Base-by-base conservation (phyloP, 108 stramenopile species). In the Cylindrotheca fusiformis region DNA sequence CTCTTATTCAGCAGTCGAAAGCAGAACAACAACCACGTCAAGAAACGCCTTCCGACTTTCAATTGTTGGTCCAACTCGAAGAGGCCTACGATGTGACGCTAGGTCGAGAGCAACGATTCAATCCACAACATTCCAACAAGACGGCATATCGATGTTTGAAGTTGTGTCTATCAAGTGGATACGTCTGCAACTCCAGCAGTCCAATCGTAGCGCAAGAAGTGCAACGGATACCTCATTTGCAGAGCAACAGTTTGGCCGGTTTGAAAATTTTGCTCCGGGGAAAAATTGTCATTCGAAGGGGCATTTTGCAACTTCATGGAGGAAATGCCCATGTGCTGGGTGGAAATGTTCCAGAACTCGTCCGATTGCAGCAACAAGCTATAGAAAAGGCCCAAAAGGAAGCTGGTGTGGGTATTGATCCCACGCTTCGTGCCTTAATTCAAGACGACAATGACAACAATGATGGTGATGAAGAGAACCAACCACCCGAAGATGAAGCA, bases 401-500 rank as follows among this genome's bases (percentile, higher is more conserved):
- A 45, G 67, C 55, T 12, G 90, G 90, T 8, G 70, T 87, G 24
- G 90, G 90, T 29, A 74, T 88, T 3, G 90, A 92, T 81, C 74
- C 90, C 24, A 92, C 90, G 1, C 71, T 88, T 20, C 83, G 82
- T 31, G 90, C 90, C 17, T 67, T 92, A 56, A 71, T 41, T 6
- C 36, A 6, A 6, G 36, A 41, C 14, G 36, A 41, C 10, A 79
- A 76, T 71, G 27, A 18, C 1, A 14, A n/a, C 24, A 60, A 67
- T 32, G 63, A 8, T 22, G 60, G 48, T 26, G 60, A 74, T 28
- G 68, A 68, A 14, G 60, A 70, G 24, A 57, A 57, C 17, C 45
- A 51, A 21, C 20, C 24, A 48, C 41, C 52, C 41, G 46, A 60
- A 28, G 69, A 53, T 56, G 68, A 74, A 51, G 69, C 48, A 18